Conservation (phyloP, 163 green algal species). For the Scenedesmus sp. region DNA sequence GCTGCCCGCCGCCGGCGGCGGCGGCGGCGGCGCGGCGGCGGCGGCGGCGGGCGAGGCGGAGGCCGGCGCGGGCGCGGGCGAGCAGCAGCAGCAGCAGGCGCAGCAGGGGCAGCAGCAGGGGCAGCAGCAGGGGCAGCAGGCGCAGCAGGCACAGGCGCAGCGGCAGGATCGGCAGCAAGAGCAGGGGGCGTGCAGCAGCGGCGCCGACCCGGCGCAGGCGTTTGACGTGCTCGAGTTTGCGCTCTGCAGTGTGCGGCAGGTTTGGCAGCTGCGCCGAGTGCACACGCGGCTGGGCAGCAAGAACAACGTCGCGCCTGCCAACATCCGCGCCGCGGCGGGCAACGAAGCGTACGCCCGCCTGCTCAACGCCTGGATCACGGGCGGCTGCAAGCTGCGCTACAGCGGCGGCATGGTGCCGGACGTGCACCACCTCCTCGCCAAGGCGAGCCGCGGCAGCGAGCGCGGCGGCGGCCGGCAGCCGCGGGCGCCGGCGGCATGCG, state of each 20-base stretch:
- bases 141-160: background rate
- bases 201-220: constrained; percentile 6
- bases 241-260: constrained; percentile 10
- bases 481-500: background rate
- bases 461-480: too few relatives aligned
- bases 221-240: constrained; percentile 52
- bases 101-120: constrained; percentile 26
- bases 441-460: too few relatives aligned
- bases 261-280: constrained; percentile 14
- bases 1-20: constrained; percentile 11
- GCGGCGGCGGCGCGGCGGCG: constrained; percentile 3
- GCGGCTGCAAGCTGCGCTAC: constrained; percentile 80
- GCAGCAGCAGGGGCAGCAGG: constrained; percentile 29
- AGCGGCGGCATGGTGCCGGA: constrained; percentile 89
- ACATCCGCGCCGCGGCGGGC: constrained; percentile 69
- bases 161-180: constrained; percentile 3
- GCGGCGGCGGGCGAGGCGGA: background rate
- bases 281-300: constrained; percentile 46
- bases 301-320: constrained; percentile 80
- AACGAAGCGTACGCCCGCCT: constrained; percentile 73
- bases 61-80: background rate
- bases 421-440: constrained; percentile 90
- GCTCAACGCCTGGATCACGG: constrained; percentile 72
- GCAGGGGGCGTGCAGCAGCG: background rate
- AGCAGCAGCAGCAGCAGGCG: background rate